phyloP scores from a whole-genome alignment of 1,284 basidiomycete species.

The Heterobasidion occidentale region DNA sequence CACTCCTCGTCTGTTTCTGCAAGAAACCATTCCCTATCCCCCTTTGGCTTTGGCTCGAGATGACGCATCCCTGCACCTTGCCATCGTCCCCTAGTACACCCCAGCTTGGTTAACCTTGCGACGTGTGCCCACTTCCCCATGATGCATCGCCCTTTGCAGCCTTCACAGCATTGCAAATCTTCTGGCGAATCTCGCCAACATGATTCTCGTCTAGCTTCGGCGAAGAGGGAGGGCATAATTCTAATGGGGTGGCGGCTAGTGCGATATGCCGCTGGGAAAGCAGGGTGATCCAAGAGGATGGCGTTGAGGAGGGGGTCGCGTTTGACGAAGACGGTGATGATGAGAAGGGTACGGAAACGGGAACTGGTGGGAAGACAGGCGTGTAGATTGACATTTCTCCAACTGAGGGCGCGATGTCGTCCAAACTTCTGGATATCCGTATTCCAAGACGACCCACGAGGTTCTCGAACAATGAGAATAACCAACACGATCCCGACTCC shows the following conservation, averaged over 20 bases:
- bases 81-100: slow-evolving; percentile 21
- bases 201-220: background rate
- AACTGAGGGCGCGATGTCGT: background rate
- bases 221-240: slow-evolving; percentile 6
- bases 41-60: slow-evolving; percentile 2
- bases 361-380: slow-evolving; percentile 19
- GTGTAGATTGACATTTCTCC: slow-evolving; percentile 24
- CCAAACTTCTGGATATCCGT: no score
- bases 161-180: slow-evolving; percentile 12
- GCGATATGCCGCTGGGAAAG: slow-evolving; percentile 20
- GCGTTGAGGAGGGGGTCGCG: slow-evolving; percentile 2
- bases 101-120: slow-evolving; percentile 19
- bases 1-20: slow-evolving; percentile 25
- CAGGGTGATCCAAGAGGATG: slow-evolving; percentile 21
- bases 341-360: slow-evolving; percentile 5
- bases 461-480: no score
- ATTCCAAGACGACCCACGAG: no score
- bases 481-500: no score
- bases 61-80: slow-evolving; percentile 7
- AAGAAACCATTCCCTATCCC: slow-evolving; percentile 20
- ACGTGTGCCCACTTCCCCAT: slow-evolving; percentile 18
- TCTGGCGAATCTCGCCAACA: slow-evolving; percentile 4
- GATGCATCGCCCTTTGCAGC: slow-evolving; percentile 10
- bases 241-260: slow-evolving; percentile 17
- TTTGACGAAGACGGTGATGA: background rate